Base-by-base conservation (phyloP, 495 filamentous ascomycete species). In the Pyronema omphalodes region DNA sequence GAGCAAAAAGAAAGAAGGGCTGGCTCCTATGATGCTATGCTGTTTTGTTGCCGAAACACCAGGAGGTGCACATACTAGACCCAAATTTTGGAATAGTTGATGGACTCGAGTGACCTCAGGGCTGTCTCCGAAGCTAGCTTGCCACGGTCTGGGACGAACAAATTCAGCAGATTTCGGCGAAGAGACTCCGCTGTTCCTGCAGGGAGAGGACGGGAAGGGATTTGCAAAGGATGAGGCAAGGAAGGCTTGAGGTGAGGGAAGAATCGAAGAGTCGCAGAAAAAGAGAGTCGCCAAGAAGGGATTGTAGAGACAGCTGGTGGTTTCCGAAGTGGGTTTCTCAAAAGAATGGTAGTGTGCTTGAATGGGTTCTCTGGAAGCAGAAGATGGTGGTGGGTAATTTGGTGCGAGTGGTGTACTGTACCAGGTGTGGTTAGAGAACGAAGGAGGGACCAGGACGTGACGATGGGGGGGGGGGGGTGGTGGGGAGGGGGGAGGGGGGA, bases 1-100 rank as follows among this genome's bases (percentile, higher is more conserved):
- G 19, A 57, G 63, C 52, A 51, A 55, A 59, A 55, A 44, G 50
- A 57, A 59, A 51, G 51, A 53, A 56, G 36, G 19, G 49, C 37
- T 57, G 51, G 44, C 3, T 14, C 11, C 23, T 29, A 29, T 29
- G 23, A 29, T 29, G 23, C 23, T 43, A 51, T 29, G 35, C 17
- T 35, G 15, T 15, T 52, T 52, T 52, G 15, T 5, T 52, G 14
- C 50, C 50, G 50, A 52, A 52, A 48, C 43, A 18, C 8, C 44
- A 55, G 41, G 33, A 41, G 44, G 19, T 12, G 9, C 14, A 5
- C 15, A 29, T 12, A 14, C 17, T 40, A 9, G n/a, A 47, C 33
- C 41, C 23, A 29, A 29, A 29, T 29, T 29, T 29, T 29, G 2
- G 23, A 12, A 55, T 43, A 46, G 43, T 56, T 6, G 44, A 37